Evolutionary conservation across 176 grass and related monocot genomes (phyloP).

Genomic region (Eleusine indica): DNA sequence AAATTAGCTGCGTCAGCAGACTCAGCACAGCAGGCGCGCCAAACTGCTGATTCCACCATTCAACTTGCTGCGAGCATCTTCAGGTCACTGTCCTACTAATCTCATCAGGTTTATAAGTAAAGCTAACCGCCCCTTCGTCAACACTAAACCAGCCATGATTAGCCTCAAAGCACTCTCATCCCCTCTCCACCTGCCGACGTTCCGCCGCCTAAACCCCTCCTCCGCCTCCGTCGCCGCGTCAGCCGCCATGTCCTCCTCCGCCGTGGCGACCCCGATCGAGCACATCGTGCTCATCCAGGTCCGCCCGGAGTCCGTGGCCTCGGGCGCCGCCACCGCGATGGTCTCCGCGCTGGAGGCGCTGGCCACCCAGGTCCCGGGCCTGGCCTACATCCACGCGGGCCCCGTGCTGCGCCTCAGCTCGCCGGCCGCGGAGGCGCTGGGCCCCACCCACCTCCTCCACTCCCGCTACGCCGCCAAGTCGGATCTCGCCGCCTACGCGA

Average conservation of each 20-base stretch:
- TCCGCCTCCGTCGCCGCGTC: constrained; percentile 21
- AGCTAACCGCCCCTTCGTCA: constrained; percentile 41
- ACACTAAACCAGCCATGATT: constrained; percentile 30
- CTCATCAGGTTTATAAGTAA: constrained; percentile 52
- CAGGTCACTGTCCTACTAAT: background rate
- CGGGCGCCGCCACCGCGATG: constrained; percentile 61
- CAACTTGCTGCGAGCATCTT: background rate
- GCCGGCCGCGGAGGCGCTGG: constrained; percentile 62
- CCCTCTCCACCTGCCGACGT: constrained; percentile 38
- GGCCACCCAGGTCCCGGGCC: constrained; percentile 52
- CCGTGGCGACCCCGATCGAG: constrained; percentile 55
- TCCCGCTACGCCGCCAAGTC: constrained; percentile 77
- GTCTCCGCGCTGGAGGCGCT: constrained; percentile 65
- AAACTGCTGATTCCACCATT: background rate
- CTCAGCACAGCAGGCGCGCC: background rate
- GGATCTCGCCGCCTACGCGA: constrained; percentile 70
- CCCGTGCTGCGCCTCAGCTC: constrained; percentile 75
- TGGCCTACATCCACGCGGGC: constrained; percentile 71
- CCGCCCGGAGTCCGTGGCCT: constrained; percentile 47
- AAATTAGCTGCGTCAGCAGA: too few species aligned
- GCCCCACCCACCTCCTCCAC: constrained; percentile 82
- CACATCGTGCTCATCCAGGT: constrained; percentile 95
- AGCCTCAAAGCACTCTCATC: constrained; percentile 33
- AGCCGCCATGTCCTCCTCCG: constrained; percentile 24
- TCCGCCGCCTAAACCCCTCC: constrained; percentile 45